Base-by-base conservation (phyloP, 2,329 filamentous ascomycete genomes). In the Ascochyta rabiei region DNA sequence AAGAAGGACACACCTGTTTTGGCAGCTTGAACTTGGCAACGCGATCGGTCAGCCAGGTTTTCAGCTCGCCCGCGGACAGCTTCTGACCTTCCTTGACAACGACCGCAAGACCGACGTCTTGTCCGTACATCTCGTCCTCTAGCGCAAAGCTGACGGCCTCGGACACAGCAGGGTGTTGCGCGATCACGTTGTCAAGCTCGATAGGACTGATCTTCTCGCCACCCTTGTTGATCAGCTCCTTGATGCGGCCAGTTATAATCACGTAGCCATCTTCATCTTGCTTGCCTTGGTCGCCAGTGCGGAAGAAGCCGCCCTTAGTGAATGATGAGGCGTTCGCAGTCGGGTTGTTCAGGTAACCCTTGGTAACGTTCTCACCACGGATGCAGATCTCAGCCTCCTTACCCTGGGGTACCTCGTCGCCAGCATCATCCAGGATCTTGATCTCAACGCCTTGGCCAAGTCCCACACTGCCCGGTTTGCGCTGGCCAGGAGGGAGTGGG, bases 171-270 rank as follows among this genome's bases (percentile, higher is more conserved):
- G 88, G 85, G 70, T 93, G 85, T 53, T 88, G 83, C n/a, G 88
- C 82, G 24, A 96, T 79, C 12, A 89, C 85, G 63, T 96, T 96
- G 79, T 96, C 91, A 30, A 96, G 81, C 77, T 96, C 91, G 50
- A 95, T 93, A 1, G 91, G 91, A 62, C 86, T 90, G 71, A 96
- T 95, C 80, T 95, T 95, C 79, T 96, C 91, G 56, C 91, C 91
- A 50, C 89, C 90, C 77, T 93, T 93, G 77, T 92, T 92, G 80
- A 96, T 96, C 47, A 96, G 81, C 77, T 96, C 91, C 81, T 96
- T 96, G 78, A 96, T 96, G 48, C 91, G 83, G n/a, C 91, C 91
- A 0, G 91, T 96, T 75, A 96, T 93, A 69, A 90, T 82, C 10
- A 96, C 79, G 71, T 95, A 96, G 56, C 90, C 90, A 63, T 95